These are phyloP conservation scores for Dipteronia dyeriana DNA, from an alignment of 345 rosid species.

Conservation along the genomic window DNA sequence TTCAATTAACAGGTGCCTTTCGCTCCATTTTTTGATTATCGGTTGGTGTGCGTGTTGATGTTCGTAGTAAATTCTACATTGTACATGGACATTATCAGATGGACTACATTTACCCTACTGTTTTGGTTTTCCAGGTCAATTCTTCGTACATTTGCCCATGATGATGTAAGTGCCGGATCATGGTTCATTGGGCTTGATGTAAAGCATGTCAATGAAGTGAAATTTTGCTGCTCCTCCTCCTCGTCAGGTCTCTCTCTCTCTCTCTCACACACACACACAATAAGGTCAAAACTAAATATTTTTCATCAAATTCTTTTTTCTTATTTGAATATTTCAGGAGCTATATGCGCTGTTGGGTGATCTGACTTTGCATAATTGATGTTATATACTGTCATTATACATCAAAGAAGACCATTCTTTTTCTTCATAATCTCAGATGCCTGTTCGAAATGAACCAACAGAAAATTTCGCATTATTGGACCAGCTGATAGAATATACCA, in stretches of 20 bases:
- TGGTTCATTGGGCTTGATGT: constrained; percentile 61
- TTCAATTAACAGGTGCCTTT: constrained; percentile 43
- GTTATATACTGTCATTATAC: neutral
- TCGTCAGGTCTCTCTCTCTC: constrained; percentile 34
- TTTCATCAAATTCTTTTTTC: neutral
- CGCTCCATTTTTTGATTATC: neutral
- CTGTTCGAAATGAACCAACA: neutral
- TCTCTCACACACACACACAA: neutral
- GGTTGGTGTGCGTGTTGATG: neutral
- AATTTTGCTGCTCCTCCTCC: constrained; percentile 53
- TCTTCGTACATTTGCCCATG: constrained; percentile 48
- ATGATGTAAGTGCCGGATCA: constrained; percentile 53
- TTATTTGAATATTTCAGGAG: constrained; percentile 24
- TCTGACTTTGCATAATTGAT: constrained; percentile 12
- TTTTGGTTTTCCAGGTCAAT: constrained; percentile 32
- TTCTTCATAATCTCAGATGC: constrained; percentile 14
- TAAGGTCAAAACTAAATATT: neutral
- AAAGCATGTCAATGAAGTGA: constrained; percentile 40
- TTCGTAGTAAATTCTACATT: neutral
- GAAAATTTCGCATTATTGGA: neutral
- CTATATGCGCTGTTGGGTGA: constrained; percentile 46
- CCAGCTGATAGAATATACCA: neutral
- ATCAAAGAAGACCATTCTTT: constrained; percentile 13
- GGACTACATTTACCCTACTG: neutral
- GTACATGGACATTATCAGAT: neutral